Conservation (phyloP, 768 basidiomycete species). For the Porphyrellus cyaneotinctus region DNA sequence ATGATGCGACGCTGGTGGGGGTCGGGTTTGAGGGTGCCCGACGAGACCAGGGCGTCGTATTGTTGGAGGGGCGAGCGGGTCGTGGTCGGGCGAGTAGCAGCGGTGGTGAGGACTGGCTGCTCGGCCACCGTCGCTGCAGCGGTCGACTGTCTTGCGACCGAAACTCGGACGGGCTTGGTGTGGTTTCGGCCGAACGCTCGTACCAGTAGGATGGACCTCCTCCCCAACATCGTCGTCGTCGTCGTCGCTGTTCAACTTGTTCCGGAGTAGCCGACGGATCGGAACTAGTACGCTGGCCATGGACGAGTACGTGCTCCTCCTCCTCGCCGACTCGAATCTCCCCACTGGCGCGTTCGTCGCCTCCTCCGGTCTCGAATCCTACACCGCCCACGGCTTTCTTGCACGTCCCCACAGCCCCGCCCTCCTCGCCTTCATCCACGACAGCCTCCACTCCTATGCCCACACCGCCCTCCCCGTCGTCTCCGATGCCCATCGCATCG, state of each 20-base stretch:
- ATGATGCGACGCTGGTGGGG: constrained; percentile 84
- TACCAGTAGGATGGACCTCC: background rate
- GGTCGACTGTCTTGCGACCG: constrained; percentile 14
- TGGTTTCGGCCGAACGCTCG: constrained; percentile 1
- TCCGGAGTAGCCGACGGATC: no score
- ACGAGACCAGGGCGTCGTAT: constrained; percentile 46
- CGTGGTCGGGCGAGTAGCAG: background rate
- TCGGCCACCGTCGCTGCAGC: background rate
- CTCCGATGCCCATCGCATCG: constrained; percentile 56
- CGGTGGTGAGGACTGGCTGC: background rate
- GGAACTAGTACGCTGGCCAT: background rate
- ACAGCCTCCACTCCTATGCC: constrained; percentile 76
- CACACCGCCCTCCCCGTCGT: constrained; percentile 76
- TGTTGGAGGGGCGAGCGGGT: constrained; percentile 30
- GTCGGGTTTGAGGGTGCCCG: constrained; percentile 64
- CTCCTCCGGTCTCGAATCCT: constrained; percentile 90
- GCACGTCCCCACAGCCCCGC: constrained; percentile 18
- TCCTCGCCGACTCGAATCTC: constrained; percentile 88
- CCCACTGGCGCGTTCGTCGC: constrained; percentile 97
- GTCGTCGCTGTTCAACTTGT: background rate
- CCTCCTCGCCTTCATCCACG: constrained; percentile 58
- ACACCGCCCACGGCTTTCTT: constrained; percentile 77
- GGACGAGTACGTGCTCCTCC: constrained; percentile 61
- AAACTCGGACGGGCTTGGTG: background rate
- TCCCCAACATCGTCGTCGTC: constrained; percentile 5